phyloP scores from a whole-genome alignment of 2,329 filamentous ascomycete genomes.

The Hymenotorrendiella dingleyae region DNA sequence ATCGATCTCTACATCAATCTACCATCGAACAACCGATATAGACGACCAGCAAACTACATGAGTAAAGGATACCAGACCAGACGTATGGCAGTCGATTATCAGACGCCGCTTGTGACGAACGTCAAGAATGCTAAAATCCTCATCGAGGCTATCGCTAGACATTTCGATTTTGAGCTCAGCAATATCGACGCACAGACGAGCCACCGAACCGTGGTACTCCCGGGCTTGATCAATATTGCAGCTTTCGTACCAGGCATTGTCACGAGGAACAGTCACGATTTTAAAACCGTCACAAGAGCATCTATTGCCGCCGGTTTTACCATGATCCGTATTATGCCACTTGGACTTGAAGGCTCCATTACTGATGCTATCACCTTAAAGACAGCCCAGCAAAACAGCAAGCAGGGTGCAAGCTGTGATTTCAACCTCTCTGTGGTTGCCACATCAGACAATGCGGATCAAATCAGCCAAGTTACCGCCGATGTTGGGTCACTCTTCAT shows the following conservation, averaged over 20 bases:
- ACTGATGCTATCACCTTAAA: conserved; percentile 67
- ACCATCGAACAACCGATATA: conserved; percentile 97
- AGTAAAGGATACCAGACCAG: conserved; percentile 94
- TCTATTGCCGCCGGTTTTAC: conserved; percentile 71
- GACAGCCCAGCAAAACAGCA: conserved; percentile 65
- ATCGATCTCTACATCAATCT: conserved; percentile 99
- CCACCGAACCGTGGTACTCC: conserved; percentile 66
- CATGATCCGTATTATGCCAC: conserved; percentile 75
- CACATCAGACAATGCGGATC: conserved; percentile 66
- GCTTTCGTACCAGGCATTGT: conserved; percentile 72
- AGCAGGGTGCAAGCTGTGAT: conserved; percentile 64
- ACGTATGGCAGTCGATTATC: conserved; percentile 92
- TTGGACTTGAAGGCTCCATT: conserved; percentile 66
- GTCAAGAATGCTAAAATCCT: conserved; percentile 99
- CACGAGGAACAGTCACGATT: conserved; percentile 57
- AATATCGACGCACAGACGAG: conserved; percentile 90
- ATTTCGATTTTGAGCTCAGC: conserved; percentile 78
- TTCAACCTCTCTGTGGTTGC: conserved; percentile 76
- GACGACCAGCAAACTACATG: conserved; percentile 96
- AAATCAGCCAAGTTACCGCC: conserved; percentile 64
- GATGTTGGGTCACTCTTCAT: conserved; percentile 79
- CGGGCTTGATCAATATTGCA: conserved; percentile 73
- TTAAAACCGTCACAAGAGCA: conserved; percentile 64
- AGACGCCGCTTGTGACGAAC: conserved; percentile 94
- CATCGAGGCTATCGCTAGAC: conserved; percentile 85